Base-by-base conservation (phyloP, 257 asterid genomes). In the Ocimum tenuiflorum region DNA sequence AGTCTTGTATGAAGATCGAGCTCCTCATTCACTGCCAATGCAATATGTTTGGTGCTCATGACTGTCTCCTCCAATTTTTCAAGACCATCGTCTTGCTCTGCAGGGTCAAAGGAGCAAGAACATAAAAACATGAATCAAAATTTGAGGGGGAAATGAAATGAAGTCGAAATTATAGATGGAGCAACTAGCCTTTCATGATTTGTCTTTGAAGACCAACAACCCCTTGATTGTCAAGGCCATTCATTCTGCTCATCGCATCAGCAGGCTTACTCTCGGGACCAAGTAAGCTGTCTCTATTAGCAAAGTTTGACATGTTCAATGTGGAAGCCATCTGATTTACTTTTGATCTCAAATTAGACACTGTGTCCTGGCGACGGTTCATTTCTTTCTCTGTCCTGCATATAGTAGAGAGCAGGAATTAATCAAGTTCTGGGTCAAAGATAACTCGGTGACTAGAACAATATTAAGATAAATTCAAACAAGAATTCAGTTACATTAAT, bases 11-110 rank as follows among this genome's bases (percentile, higher is more conserved):
- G 99, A 38, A 94, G 88, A 73, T 73, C 87, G 64, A 94, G 95
- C 77, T 94, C 99, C 77, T 94, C 97, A 42, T 85, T 94, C 77
- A 94, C 97, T 27, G 99, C 95, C 77, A 90, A 59, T 18, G 95
- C 97, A 67, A 94, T 88, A 76, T 94, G 99, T 74, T 88, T 94
- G 69, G 96, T 94, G 83, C 99, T 94, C 46, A 82, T 24, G 60
- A 94, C 91, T 6, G 97, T 88, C 77, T 88, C 91, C 81, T 86
- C 97, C 86, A 94, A 58, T 67, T 82, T 77, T 79, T 85, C 97
- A 63, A 94, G 95, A 68, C 90, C 97, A 69, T 86, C 95, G 39
- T 94, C 97, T 85, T 94, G 99, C 68, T 94, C 99, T 94, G 90
- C 55, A 72, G 29, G 64, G 39, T n/a, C 46, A 42, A 24, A 60